A percentile compares a stretch with the other conserved stretches of the same genome.
Conservation (phyloP, 805 yeast species). For the Zygoascus biomembranicola region DNA sequence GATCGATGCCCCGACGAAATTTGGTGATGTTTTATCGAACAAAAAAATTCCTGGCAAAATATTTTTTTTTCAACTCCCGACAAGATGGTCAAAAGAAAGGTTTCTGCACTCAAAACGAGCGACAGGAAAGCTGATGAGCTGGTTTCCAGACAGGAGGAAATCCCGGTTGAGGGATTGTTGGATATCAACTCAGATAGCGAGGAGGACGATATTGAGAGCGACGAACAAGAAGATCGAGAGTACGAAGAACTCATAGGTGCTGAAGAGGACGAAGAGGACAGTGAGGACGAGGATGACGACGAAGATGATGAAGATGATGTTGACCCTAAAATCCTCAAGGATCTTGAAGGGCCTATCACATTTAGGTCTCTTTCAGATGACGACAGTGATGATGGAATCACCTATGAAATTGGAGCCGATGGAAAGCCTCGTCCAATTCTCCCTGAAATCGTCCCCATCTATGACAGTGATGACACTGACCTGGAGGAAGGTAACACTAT, state of each 20-base stretch:
- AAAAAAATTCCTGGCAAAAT: background rate
- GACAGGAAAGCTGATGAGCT: background rate
- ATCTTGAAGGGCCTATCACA: conserved; percentile 47
- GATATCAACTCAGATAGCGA: conserved; percentile 18
- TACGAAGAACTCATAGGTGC: conserved; percentile 16
- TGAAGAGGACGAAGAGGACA: conserved; percentile 19
- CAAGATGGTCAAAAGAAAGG: conserved; percentile 18
- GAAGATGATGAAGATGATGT: conserved; percentile 29
- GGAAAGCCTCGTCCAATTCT: conserved; percentile 69
- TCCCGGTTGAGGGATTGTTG: conserved; percentile 10
- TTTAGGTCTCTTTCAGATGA: conserved; percentile 40
- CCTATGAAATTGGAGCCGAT: conserved; percentile 42
- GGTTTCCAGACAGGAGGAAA: background rate
- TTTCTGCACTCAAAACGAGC: conserved; percentile 7
- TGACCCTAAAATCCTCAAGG: conserved; percentile 37
- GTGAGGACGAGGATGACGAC: conserved; percentile 16
- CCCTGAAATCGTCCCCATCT: conserved; percentile 92
- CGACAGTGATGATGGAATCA: conserved; percentile 28
- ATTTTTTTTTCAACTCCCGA: conserved; percentile 3
- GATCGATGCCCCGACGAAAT: background rate
- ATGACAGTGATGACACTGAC: conserved; percentile 91
- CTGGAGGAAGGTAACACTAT: conserved; percentile 74
- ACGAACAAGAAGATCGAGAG: conserved; percentile 21
- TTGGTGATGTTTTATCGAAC: background rate
- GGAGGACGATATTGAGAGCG: conserved; percentile 13